Evolutionary conservation across 73 alveolate species (phyloP), one percentile per base, ranked within the genome.

Genomic region (Paraurostyla sp.): DNA sequence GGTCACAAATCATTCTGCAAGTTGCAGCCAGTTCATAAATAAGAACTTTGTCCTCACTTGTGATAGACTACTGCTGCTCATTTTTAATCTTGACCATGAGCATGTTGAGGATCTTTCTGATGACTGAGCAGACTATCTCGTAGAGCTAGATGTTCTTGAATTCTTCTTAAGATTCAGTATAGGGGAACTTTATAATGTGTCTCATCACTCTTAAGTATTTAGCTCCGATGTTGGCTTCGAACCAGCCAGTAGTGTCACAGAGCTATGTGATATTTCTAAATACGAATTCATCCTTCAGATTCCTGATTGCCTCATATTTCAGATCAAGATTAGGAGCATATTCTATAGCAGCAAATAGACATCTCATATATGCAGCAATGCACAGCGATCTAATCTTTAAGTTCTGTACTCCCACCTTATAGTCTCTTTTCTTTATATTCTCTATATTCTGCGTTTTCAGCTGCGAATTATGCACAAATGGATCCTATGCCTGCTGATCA

Each of bases 191-290:
- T 30, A 89, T 89, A 0, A 89, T 63, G 29, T 89, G 88, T 13
- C 91, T 32, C 88, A 96, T 87, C 23, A 94, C 89, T 76, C 96
- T 94, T 20, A 96, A 78, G 87, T 94, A 96, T 81, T 96, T 96
- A 42, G 96, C 96, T 0, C 95, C 98, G 38, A 96, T 91, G 71
- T 88, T 85, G 0, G 97, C 97, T 22, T 89, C 76, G 25, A 62
- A 76, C 98, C 99, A 96, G 50, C 97, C 99, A 25, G 99, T 93
- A 63, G 95, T 92, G 51, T 95, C 96, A 60, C 99, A 96, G 18
- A 96, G 71, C 65, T 87, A 73, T 0, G 99, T 96, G 40, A 96
- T 46, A 22, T 91, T 87, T 85, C 92, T 88, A 35, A 96, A 56
- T 46, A 54, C 90, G 29, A 65, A 82, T 32, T 78, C 71, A 41